Evolutionary conservation across 352 stramenopile genomes (phyloP), one percentile per base, ranked within the genome.

Genomic region (Pythium aristosporum): DNA sequence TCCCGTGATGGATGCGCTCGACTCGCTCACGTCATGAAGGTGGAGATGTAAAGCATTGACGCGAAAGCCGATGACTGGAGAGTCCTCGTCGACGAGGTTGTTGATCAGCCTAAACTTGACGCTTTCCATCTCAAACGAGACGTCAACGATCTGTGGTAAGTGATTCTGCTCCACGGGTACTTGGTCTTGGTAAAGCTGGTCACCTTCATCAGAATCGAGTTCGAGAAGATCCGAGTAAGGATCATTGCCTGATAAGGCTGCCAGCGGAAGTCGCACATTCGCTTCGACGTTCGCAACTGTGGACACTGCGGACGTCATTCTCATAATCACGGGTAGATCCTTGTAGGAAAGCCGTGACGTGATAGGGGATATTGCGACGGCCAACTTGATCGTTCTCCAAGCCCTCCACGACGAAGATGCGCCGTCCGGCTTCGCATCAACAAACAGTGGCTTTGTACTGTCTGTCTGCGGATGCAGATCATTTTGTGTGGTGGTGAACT

Each of bases 1-100:
- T 20, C 71, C 69, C 13, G 80, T 71, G 44, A 88, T 57, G 43
- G 68, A 74, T 13, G 67, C 66, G 21, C 6, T 25, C 10, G 21
- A 41, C 61, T 74, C 44, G 74, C 68, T 15, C 62, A 78, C 43
- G 32, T 69, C 55, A 7, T 73, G 57, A 13, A 80, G 37, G 41
- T 65, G 36, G 28, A 85, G 16, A 28, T 75, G 65, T 13, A 91
- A 66, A 20, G 63, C 58, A 10, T 74, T 76, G n/a, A 80, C 68
- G 9, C 82, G 78, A 25, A 91, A 74, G 12, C 86, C 80, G 18
- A 94, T 66, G 5, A 94, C 85, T 20, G 85, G 83, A 18, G 82
- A 92, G 44, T 87, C 82, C 61, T 94, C 83, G 21, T 87, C 82
- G 5, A 87, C 85, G 23, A 94, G 85, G 48, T 92, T 92, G 65